Evolutionary conservation across 257 asterid genomes (phyloP).

Genomic region (Agastache rugosa): DNA sequence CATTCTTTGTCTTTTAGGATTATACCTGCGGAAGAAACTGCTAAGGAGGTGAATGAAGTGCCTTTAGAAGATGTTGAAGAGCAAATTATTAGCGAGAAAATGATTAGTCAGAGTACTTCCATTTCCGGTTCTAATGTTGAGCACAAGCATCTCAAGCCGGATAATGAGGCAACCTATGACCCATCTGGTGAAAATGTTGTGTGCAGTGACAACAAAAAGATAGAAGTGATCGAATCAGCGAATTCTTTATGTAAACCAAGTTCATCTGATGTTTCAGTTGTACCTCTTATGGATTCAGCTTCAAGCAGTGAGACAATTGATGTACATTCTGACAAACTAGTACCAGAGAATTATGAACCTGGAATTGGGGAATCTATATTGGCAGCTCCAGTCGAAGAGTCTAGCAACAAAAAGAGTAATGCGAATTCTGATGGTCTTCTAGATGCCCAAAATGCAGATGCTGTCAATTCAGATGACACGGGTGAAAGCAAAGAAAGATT

Average conservation of each 20-base stretch:
- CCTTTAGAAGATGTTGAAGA: conserved; percentile 64
- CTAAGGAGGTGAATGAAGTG: conserved; percentile 51
- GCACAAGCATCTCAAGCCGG: conserved; percentile 36
- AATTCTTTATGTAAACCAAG: conserved; percentile 26
- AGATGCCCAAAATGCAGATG: conserved; percentile 45
- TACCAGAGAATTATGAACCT: conserved; percentile 32
- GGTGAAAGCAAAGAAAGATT: conserved; percentile 94
- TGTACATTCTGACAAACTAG: conserved; percentile 30
- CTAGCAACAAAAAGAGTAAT: conserved; percentile 37
- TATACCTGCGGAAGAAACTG: conserved; percentile 38
- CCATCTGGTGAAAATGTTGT: conserved; percentile 33
- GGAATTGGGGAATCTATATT: conserved; percentile 43
- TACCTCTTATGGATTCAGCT: conserved; percentile 38
- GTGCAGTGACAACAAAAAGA: conserved; percentile 44
- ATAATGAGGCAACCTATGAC: conserved; percentile 31
- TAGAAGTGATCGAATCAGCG: conserved; percentile 26
- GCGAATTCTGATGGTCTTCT: conserved; percentile 47
- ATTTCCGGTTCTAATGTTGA: conserved; percentile 40
- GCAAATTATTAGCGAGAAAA: conserved; percentile 49
- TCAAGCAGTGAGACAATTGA: conserved; percentile 35
- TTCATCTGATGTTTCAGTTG: conserved; percentile 38
- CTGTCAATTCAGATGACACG: conserved; percentile 47
- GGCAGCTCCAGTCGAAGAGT: conserved; percentile 45
- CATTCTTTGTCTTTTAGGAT: conserved; percentile 37
- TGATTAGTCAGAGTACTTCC: conserved; percentile 41